Evolutionary conservation across 768 basidiomycete genomes (phyloP).

Genomic region (Boletus sp.): DNA sequence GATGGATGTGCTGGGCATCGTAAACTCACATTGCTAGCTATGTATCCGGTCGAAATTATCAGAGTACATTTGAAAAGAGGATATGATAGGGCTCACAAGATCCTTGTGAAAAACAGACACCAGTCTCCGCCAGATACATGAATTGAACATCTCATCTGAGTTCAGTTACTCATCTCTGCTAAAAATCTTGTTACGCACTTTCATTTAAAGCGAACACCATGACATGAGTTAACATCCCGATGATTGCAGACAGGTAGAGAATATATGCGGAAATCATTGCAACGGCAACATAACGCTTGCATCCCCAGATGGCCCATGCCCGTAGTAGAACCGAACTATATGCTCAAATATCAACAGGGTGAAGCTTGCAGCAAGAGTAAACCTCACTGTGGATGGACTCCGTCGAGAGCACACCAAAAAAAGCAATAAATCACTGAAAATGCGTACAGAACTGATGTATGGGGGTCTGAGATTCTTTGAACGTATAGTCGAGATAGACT

Average conservation of each 20-base stretch:
- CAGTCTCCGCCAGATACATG: not conserved
- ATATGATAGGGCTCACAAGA: not conserved
- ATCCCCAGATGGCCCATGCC: slow-evolving; percentile 19
- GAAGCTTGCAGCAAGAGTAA: not conserved
- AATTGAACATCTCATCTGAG: not conserved
- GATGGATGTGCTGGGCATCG: too few species aligned
- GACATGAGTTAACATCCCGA: too few species aligned
- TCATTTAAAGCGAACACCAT: not conserved
- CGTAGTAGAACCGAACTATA: slow-evolving; percentile 16
- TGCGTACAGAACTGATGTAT: slow-evolving; percentile 8
- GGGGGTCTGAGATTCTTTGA: not conserved
- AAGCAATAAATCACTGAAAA: not conserved
- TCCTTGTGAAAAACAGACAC: not conserved
- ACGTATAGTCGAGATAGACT: not conserved
- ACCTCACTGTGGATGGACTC: slow-evolving; percentile 16
- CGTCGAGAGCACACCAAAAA: not conserved
- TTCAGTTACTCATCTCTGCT: not conserved
- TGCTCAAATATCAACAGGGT: not conserved
- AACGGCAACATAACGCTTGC: not conserved
- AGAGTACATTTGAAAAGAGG: not conserved
- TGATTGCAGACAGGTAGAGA: not conserved
- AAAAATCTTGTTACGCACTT: not conserved
- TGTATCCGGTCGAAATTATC: not conserved
- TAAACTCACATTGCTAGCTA: not conserved
- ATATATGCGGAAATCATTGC: not conserved